Conservation (phyloP, 2,329 filamentous ascomycete genomes). For the Cryphonectria radicalis region DNA sequence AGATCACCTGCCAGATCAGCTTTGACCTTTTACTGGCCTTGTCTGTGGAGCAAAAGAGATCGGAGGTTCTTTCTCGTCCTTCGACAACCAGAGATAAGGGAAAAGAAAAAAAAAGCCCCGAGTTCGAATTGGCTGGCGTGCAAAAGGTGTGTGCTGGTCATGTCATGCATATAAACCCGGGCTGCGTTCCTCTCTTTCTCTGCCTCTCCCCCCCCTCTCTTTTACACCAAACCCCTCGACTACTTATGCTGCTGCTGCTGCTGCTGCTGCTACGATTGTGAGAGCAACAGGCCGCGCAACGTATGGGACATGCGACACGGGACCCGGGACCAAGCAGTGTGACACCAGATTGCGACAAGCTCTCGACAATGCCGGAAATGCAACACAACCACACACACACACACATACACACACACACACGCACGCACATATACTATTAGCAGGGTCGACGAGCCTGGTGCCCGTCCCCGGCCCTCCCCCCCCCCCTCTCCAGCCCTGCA, state of each 20-base stretch:
- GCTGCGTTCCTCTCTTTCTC: neutral
- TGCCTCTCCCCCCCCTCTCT: neutral
- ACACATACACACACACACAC: neutral
- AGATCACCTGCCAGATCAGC: constrained; percentile 20
- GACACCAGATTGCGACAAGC: neutral
- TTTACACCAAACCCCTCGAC: neutral
- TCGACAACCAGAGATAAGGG: constrained; percentile 14
- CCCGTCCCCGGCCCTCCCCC: no score
- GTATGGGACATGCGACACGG: neutral
- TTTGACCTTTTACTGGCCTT: neutral
- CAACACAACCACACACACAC: neutral
- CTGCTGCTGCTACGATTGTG: neutral
- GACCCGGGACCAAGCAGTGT: neutral
- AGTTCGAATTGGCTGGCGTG: neutral
- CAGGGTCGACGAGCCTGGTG: no score
- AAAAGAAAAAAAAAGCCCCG: neutral
- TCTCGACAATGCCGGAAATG: neutral
- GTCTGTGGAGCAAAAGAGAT: constrained; percentile 6
- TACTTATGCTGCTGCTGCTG: neutral
- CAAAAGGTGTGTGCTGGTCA: no score
- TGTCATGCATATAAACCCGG: constrained; percentile 13
- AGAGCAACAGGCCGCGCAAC: neutral
- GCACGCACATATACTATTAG: neutral
- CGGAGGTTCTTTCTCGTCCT: neutral
- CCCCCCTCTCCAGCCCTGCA: neutral